Evolutionary conservation across 1,284 basidiomycete species (phyloP).

Genomic region (Trichosporon coremiiforme): DNA sequence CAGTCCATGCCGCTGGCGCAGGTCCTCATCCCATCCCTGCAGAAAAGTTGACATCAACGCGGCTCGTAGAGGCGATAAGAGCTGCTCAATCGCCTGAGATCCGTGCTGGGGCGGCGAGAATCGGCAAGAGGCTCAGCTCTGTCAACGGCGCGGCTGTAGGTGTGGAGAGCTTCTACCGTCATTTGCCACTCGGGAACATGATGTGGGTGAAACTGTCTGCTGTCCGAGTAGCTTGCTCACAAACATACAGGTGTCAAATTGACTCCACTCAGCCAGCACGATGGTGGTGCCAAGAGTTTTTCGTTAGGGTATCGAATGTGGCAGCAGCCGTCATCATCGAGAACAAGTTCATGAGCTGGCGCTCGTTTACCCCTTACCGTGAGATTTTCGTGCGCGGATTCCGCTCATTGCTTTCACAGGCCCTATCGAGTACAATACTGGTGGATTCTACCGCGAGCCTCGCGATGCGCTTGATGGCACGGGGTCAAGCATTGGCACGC

Average conservation of each 20-base stretch:
- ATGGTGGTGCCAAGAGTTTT: constrained; percentile 65
- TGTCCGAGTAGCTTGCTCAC: too few relatives aligned
- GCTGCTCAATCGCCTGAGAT: constrained; percentile 60
- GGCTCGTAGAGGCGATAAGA: constrained; percentile 62
- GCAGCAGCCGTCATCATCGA: constrained; percentile 62
- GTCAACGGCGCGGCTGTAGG: constrained; percentile 64
- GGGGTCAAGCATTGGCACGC: constrained; percentile 55
- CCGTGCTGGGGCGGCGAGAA: constrained; percentile 59
- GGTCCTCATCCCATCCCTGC: constrained; percentile 66
- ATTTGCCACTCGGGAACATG: constrained; percentile 67
- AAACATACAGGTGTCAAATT: constrained; percentile 61
- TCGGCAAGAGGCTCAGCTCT: constrained; percentile 62
- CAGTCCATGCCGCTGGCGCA: constrained; percentile 67
- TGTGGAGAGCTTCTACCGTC: constrained; percentile 64
- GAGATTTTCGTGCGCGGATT: constrained; percentile 26
- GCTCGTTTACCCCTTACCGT: constrained; percentile 61
- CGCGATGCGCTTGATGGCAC: background rate
- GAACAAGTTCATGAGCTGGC: constrained; percentile 58
- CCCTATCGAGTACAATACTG: constrained; percentile 60
- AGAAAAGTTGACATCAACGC: constrained; percentile 61
- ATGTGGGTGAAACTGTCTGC: constrained; percentile 40
- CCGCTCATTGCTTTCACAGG: constrained; percentile 49
- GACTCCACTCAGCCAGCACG: constrained; percentile 61
- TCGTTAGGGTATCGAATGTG: constrained; percentile 62
- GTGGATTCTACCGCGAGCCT: background rate